Evolutionary conservation across 805 yeast genomes (phyloP).

Genomic region (Huiozyma naganishii): DNA sequence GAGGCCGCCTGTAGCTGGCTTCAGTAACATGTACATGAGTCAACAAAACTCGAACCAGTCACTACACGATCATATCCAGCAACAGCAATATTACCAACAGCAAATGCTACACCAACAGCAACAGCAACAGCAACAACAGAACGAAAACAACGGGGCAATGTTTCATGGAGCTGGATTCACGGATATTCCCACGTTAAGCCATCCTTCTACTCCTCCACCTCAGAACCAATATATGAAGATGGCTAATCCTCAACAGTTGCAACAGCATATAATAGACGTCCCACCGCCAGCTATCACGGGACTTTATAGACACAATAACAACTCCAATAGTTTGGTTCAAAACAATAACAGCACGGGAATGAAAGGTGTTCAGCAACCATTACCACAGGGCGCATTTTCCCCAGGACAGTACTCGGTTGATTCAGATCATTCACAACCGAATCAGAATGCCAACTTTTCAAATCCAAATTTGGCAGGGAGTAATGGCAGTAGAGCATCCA

Average conservation of each 20-base stretch:
- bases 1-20: conserved; percentile 28
- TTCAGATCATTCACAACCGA: conserved; percentile 15
- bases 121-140: too few relatives aligned
- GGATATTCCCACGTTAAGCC: conserved; percentile 22
- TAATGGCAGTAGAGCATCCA: conserved; percentile 13
- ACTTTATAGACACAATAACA: conserved; percentile 21
- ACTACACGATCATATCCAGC: conserved; percentile 21
- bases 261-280: conserved; percentile 7
- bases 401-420: conserved; percentile 7
- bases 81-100: conserved; percentile 1
- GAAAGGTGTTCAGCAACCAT: conserved; percentile 4
- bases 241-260: conserved; percentile 4
- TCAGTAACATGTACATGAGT: conserved; percentile 28
- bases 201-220: conserved; percentile 25
- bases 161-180: conserved; percentile 3
- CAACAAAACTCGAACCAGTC: conserved; percentile 32
- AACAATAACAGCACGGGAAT: conserved; percentile 3
- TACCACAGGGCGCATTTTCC: conserved; percentile 6
- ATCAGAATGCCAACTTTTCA: conserved; percentile 3
- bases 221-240: conserved; percentile 7
- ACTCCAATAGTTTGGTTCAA: conserved; percentile 19
- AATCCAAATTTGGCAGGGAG: conserved; percentile 2
- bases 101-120: conserved; percentile 1
- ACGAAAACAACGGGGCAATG: neutral
- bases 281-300: conserved; percentile 20